These are phyloP conservation scores for Chaetoscypha palmicola DNA, from an alignment of 2,329 filamentous ascomycete genomes.

Conservation along the genomic window DNA sequence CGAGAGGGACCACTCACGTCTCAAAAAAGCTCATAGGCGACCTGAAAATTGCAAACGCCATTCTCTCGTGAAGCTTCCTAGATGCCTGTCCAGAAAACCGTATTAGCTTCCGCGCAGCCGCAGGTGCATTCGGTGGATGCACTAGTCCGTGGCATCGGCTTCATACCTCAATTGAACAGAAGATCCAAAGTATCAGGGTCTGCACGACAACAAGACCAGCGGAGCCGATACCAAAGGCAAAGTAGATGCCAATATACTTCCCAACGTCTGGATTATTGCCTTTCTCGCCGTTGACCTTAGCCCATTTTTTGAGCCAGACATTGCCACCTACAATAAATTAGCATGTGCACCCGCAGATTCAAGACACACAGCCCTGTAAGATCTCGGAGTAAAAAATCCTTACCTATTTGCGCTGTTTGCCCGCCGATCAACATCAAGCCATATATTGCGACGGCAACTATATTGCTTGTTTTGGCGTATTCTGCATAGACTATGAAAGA, in stretches of 20 bases:
- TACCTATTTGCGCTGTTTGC: conserved; percentile 75
- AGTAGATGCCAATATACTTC: conserved; percentile 92
- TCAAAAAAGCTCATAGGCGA: conserved; percentile 99
- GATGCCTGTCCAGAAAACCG: conserved; percentile 55
- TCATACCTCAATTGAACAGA: conserved; percentile 91
- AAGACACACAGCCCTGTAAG: background rate
- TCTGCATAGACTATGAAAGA: conserved; percentile 64
- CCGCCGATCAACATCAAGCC: conserved; percentile 67
- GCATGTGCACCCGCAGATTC: conserved; percentile 3
- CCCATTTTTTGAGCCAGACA: conserved; percentile 92
- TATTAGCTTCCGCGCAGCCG: conserved; percentile 19
- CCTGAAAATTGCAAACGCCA: conserved; percentile 95
- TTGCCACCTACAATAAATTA: conserved; percentile 53
- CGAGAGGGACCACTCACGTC: conserved; percentile 40
- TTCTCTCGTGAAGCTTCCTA: conserved; percentile 90
- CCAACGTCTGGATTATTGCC: conserved; percentile 69
- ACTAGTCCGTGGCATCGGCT: conserved; percentile 9
- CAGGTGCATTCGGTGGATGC: conserved; percentile 14
- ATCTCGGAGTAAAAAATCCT: conserved; percentile 23
- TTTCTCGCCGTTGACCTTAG: conserved; percentile 64
- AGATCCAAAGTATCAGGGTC: conserved; percentile 96
- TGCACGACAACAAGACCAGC: conserved; percentile 81
- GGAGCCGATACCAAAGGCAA: conserved; percentile 85
- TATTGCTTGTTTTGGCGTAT: conserved; percentile 91
- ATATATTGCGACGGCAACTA: conserved; percentile 77